A percentile compares a stretch with the other conserved stretches of the same genome.
Evolutionary conservation across 2,329 filamentous ascomycete species (phyloP).

Genomic region (Cytospora piceae): DNA sequence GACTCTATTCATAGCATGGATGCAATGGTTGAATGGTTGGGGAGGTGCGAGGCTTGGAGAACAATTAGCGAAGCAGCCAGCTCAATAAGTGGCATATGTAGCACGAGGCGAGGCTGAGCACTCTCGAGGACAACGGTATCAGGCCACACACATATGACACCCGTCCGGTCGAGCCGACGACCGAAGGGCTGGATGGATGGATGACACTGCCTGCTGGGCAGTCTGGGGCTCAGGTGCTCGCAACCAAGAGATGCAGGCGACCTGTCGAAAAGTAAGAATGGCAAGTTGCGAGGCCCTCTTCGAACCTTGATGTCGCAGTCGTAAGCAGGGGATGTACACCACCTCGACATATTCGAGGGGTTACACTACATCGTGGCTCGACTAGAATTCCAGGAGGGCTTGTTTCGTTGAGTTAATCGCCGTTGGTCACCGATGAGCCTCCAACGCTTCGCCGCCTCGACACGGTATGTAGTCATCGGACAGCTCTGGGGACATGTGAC

Average conservation of each 20-base stretch:
- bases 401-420: not conserved
- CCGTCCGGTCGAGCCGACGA: not conserved
- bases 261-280: conserved; percentile 8
- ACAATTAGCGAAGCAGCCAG: conserved; percentile 10
- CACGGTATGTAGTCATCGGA: not conserved
- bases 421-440: not conserved
- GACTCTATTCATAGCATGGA: conserved; percentile 19
- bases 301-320: conserved; percentile 5
- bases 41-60: conserved; percentile 3
- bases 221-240: too few relatives aligned
- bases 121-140: too few relatives aligned
- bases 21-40: conserved; percentile 6
- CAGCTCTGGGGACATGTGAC: too few relatives aligned
- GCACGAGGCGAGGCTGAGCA: too few relatives aligned
- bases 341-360: not conserved
- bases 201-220: too few relatives aligned
- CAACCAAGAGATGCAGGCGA: conserved; percentile 16
- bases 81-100: conserved; percentile 2
- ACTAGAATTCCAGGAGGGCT: not conserved
- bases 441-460: conserved; percentile 18
- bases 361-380: conserved; percentile 21
- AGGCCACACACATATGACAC: not conserved
- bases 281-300: not conserved
- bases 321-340: conserved; percentile 1
- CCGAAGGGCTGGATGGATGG: not conserved